phyloP scores from a whole-genome alignment of 495 filamentous ascomycete genomes.

The Melanomma pulvis-pyrius region DNA sequence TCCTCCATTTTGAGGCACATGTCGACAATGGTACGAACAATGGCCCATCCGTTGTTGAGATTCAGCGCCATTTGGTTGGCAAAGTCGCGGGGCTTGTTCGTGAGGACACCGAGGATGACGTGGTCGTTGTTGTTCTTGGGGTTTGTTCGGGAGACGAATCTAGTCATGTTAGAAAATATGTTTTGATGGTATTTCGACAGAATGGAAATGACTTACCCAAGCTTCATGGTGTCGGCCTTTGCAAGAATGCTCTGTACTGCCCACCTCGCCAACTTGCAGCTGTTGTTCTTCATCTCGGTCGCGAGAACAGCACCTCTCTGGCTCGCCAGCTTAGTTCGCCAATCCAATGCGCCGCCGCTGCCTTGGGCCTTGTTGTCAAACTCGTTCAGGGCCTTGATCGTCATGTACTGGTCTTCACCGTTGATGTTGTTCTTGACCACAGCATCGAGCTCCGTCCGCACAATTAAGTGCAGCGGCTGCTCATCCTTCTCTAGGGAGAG shows the following conservation, averaged over 20 bases:
- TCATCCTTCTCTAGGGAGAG: conserved; percentile 87
- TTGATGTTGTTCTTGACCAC: conserved; percentile 88
- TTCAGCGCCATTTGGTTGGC: conserved; percentile 97
- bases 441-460: conserved; percentile 95
- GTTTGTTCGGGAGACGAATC: conserved; percentile 90
- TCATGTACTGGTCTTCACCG: conserved; percentile 85
- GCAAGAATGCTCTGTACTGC: conserved; percentile 94
- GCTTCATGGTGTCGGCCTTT: conserved; percentile 95
- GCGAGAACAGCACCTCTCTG: conserved; percentile 96
- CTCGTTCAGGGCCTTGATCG: conserved; percentile 96
- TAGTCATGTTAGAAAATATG: conserved; percentile 43
- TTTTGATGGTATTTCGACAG: background rate
- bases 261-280: conserved; percentile 95
- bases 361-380: conserved; percentile 98
- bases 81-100: conserved; percentile 96
- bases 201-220: conserved; percentile 64
- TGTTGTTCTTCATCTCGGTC: conserved; percentile 99
- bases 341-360: conserved; percentile 90
- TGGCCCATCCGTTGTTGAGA: conserved; percentile 96
- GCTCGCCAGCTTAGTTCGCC: conserved; percentile 87
- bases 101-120: conserved; percentile 91
- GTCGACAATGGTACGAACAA: conserved; percentile 94
- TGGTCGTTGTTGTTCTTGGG: conserved; percentile 87
- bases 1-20: conserved; percentile 76
- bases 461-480: conserved; percentile 86